Base-by-base conservation (phyloP, 768 basidiomycete genomes). In the Termitomyces bulborhizus region DNA sequence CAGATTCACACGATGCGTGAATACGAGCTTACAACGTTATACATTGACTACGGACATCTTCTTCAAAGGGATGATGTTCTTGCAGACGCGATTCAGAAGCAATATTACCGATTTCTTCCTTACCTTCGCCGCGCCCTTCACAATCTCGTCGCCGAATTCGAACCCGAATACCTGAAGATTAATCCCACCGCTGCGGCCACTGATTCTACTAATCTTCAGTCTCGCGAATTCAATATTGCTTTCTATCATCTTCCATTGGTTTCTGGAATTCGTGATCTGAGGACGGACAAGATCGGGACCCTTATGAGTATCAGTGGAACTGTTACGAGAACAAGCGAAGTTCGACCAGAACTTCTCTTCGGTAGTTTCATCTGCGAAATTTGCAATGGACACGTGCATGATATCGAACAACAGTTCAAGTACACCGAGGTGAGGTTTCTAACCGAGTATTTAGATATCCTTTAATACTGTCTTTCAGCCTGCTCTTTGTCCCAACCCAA, bases 371-470 rank as follows among this genome's bases (percentile, higher is more conserved):
- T 88, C 46, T 99, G 97, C 63, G 88, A 92, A 69, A 80, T 87
- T 42, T 99, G 97, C 66, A 80, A 83, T 45, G 91, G 89, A 31
- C 75, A 88, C 11, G 87, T 98, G 26, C 83, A 88, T 53, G 96
- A 98, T 65, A 86, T 99, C 46, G 97, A 99, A 67, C 97, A 99
- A 67, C 97, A 99, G 67, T 99, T 99, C 81, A 99, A 98, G 68
- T 98, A 98, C 68, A 99, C 97, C 18, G 97, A 98, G 77, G 94
- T 94, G 61, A 32, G 71, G 6, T 27, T 40, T 27, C 37, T 39
- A 27, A 40, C 39, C 9, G 39, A 3, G 6, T 12, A 18, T 50
- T 29, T 13, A 11, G n/a, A 39, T 6, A 6, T 11, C 16, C 37
- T 50, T 7, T 15, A 40, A 40, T 18, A 29, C 11, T 26, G 16